Base-by-base conservation (phyloP, 192 early-diverging fungal species). In the Glomus cerebriforme region DNA sequence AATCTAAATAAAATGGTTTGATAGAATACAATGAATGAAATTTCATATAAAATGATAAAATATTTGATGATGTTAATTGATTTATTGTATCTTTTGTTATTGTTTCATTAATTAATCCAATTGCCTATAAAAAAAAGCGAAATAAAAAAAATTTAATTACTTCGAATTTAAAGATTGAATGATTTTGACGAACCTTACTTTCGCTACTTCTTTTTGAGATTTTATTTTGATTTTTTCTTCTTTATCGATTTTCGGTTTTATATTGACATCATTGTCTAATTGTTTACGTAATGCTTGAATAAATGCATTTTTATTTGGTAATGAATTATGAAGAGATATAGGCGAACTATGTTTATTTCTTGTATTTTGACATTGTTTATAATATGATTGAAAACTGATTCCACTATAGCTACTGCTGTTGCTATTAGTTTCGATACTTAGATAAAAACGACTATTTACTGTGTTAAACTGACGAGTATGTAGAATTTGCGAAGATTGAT, bases 181-280 rank as follows among this genome's bases (percentile, higher is more conserved):
- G 13, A 35, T 49, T 26, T 49, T 22, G 24, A 75, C 73, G 9
- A 75, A 75, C 73, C 73, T 75, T 75, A 75, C 73, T 60, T 75
- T 75, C 34, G 24, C 73, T 34, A 59, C 59, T 26, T 75, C 73
- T 15, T 26, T 73, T 22, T 49, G 26, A 6, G n/a, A 29, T 29
- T 73, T 73, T 73, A 43, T 22, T 68, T 43, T 68, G 15, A 6
- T 12, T 39, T 68, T 68, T 35, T 68, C 31, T 31, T 66, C 32
- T 68, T 68, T 68, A 68, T 37, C 1, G 15, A 32, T 34, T 34
- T 35, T 34, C 13, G 27, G 27, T 3, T 35, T 68, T 39, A 22
- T 39, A 10, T 34, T 35, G 8, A 19, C 22, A 68, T 43, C 66
- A 39, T 39, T 9, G 10, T 66, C 29, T n/a, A 68, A n/a, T 22